Evolutionary conservation across 176 grass and related monocot genomes (phyloP).

Genomic region (Canna indica): DNA sequence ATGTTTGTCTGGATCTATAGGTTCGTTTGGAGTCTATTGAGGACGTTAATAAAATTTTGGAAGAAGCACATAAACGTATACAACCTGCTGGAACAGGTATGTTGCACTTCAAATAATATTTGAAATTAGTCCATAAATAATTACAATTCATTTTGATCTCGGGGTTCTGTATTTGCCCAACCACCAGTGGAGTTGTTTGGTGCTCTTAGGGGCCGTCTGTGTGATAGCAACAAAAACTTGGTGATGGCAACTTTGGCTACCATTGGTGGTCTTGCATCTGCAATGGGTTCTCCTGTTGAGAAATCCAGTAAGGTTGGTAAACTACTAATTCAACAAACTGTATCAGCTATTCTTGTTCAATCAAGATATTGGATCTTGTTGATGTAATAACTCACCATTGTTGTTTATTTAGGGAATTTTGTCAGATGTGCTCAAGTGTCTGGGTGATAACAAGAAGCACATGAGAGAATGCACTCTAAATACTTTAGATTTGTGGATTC

Average conservation of each 20-base stretch:
- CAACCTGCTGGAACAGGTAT: slow-evolving; percentile 86
- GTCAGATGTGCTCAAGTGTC: slow-evolving; percentile 82
- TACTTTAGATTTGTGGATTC: slow-evolving; percentile 84
- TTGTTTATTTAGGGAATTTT: slow-evolving; percentile 65
- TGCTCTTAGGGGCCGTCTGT: slow-evolving; percentile 68
- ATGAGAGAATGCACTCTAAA: slow-evolving; percentile 83
- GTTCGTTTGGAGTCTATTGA: slow-evolving; percentile 87
- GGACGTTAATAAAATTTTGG: slow-evolving; percentile 75
- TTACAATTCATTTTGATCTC: background rate
- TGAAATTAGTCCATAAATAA: background rate
- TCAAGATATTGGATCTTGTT: background rate
- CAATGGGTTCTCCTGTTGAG: slow-evolving; percentile 85
- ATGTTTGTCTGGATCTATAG: slow-evolving; percentile 32
- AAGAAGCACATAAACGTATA: slow-evolving; percentile 96
- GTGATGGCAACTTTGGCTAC: slow-evolving; percentile 71
- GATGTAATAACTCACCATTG: background rate
- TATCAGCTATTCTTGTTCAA: background rate
- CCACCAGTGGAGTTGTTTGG: slow-evolving; percentile 75
- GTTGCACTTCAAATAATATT: background rate
- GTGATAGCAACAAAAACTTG: slow-evolving; percentile 97
- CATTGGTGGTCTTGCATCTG: slow-evolving; percentile 79
- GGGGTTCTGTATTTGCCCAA: background rate
- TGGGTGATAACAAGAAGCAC: slow-evolving; percentile 97
- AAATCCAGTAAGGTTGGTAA: slow-evolving; percentile 90
- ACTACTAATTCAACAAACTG: slow-evolving; percentile 1